phyloP scores from a whole-genome alignment of 768 basidiomycete species.

The Mycena rosella region DNA sequence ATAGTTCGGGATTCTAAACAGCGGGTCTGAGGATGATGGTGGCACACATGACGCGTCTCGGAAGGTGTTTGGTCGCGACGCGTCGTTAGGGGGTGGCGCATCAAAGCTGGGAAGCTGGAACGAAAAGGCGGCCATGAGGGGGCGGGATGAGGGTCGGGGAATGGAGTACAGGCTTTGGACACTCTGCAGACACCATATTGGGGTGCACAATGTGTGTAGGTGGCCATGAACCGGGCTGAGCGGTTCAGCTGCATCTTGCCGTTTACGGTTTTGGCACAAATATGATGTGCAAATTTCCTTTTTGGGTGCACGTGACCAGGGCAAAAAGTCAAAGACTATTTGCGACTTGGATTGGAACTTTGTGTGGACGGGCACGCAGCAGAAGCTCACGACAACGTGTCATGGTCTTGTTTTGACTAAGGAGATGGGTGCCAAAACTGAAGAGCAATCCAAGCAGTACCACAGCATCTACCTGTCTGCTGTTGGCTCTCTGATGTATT shows the following conservation, averaged over 20 bases:
- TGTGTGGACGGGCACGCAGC: too few species aligned
- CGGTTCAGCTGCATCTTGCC: not conserved
- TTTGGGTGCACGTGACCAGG: not conserved
- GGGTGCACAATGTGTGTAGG: not conserved
- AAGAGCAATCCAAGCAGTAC: too few species aligned
- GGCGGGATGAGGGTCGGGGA: not conserved
- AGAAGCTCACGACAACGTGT: too few species aligned
- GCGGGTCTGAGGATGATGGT: not conserved
- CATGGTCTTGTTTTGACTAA: too few species aligned
- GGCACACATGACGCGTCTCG: not conserved
- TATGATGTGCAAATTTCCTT: not conserved
- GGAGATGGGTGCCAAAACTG: too few species aligned
- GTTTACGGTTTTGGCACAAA: not conserved
- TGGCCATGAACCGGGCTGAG: not conserved
- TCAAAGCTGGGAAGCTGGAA: not conserved
- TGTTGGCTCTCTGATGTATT: too few species aligned
- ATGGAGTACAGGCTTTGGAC: not conserved
- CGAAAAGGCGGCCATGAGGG: not conserved
- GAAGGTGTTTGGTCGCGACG: not conserved
- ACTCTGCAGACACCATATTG: not conserved
- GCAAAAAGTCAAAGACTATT: constrained; percentile 3
- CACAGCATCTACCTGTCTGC: too few species aligned
- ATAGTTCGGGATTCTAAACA: not conserved
- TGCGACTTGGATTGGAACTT: too few species aligned
- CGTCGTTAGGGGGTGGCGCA: not conserved